Conservation (phyloP, 768 basidiomycete genomes). For the Agaricus subrufescens region DNA sequence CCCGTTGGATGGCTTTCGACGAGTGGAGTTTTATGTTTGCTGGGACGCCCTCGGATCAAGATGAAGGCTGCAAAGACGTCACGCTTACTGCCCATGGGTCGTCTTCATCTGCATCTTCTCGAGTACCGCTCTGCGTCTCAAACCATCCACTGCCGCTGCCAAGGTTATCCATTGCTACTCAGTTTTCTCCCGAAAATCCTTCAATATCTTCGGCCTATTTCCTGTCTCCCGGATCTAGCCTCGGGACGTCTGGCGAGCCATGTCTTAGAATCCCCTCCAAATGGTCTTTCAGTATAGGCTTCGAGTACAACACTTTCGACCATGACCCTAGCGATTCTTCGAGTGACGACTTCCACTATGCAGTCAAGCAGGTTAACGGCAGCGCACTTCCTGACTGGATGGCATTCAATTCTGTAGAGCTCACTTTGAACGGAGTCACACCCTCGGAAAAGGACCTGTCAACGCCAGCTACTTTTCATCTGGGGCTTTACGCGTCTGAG, state of each 20-base stretch:
- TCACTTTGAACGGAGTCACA: conserved; percentile 78
- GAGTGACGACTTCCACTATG: conserved; percentile 50
- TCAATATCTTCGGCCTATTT: conserved; percentile 76
- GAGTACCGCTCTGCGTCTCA: conserved; percentile 55
- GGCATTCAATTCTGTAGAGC: conserved; percentile 54
- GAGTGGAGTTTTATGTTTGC: conserved; percentile 50
- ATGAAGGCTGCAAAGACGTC: conserved; percentile 60
- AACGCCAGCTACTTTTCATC: conserved; percentile 38
- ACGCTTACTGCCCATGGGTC: conserved; percentile 60
- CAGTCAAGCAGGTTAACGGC: conserved; percentile 61
- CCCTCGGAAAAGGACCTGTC: conserved; percentile 41
- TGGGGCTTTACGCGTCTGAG: conserved; percentile 69
- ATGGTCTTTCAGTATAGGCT: conserved; percentile 92
- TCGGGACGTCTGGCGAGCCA: conserved; percentile 40
- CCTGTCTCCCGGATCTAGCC: conserved; percentile 54
- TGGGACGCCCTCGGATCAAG: conserved; percentile 60
- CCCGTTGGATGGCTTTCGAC: conserved; percentile 78
- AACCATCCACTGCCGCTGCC: conserved; percentile 48
- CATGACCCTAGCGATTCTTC: conserved; percentile 18
- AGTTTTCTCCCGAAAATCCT: conserved; percentile 55
- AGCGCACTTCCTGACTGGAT: conserved; percentile 74
- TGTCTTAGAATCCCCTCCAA: conserved; percentile 67
- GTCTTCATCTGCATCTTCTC: conserved; percentile 45
- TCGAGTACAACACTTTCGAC: conserved; percentile 59
- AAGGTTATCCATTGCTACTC: conserved; percentile 46